Evolutionary conservation across 2,329 filamentous ascomycete species (phyloP), one percentile per base, ranked within the genome.

Genomic region (Calonectria pseudoreteaudii): DNA sequence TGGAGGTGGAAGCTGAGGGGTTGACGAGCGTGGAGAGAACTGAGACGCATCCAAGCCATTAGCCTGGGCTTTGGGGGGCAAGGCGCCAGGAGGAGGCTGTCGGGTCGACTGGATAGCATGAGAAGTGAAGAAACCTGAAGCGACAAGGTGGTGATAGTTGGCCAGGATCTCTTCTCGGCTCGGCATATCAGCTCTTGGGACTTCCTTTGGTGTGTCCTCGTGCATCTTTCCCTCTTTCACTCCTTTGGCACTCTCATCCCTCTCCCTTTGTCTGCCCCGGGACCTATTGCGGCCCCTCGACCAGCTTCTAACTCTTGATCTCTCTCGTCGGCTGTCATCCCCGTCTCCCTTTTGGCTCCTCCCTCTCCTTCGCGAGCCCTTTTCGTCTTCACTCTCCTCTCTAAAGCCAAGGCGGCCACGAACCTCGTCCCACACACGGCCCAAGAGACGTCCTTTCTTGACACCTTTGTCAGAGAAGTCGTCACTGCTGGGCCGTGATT

Each of bases 61-160:
- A 23, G 52, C 26, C 36, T 77, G 71, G 50, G 60, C 23, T 28
- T 76, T 62, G 28, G 67, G 28, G 30, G 76, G 56, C 41, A 72
- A 73, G 14, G n/a, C 50, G 26, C 77, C 77, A 8, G 78, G 78
- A 50, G 78, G 78, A 31, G 79, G 87, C 79, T 89, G 88, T 4
- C 90, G 85, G 1, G 89, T 90, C 6, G 89, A 90, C 74, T 89
- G 88, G 74, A 91, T 91, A 67, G 90, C 90, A 75, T 91, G 90
- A 30, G 88, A 85, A 60, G 87, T 85, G 81, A 92, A 92, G 86
- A 92, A 92, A 73, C 90, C 90, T 8, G 87, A 87, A 3, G 89
- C 87, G 77, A 91, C 86, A 71, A 92, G 86, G 76, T 89, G 84
- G 76, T 90, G 88, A 81, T 92, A 92, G 79, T 86, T 91, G 73